These are phyloP conservation scores for Citeromyces nyonsensis DNA, from an alignment of 805 yeast genomes.

Conservation along the genomic window DNA sequence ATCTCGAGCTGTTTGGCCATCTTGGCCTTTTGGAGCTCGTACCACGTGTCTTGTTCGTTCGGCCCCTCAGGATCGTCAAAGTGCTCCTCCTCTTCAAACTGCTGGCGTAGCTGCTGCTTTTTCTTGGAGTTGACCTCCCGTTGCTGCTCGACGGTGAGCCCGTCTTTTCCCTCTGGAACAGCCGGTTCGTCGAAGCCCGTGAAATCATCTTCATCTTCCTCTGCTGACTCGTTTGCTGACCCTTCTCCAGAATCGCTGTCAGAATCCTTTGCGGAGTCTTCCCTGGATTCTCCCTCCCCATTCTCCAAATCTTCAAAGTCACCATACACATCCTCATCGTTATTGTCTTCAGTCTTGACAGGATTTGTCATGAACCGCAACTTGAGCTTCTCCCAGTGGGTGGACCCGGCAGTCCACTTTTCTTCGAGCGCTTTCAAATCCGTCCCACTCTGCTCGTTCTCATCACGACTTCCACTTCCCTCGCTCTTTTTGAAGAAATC, in stretches of 20 bases:
- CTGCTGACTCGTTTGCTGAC: slow-evolving; percentile 39
- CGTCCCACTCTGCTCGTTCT: slow-evolving; percentile 22
- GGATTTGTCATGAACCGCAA: slow-evolving; percentile 8
- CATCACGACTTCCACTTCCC: slow-evolving; percentile 13
- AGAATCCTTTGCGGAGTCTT: slow-evolving; percentile 15
- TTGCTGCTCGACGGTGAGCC: slow-evolving; percentile 50
- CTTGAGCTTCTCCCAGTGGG: not conserved
- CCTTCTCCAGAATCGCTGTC: slow-evolving; percentile 20
- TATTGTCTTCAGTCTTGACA: slow-evolving; percentile 14
- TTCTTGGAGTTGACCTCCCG: slow-evolving; percentile 75
- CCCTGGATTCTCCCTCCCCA: slow-evolving; percentile 6
- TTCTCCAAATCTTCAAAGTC: slow-evolving; percentile 15
- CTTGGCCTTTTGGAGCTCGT: slow-evolving; percentile 90
- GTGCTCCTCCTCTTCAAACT: slow-evolving; percentile 76
- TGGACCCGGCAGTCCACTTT: slow-evolving; percentile 21
- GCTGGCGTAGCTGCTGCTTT: slow-evolving; percentile 78
- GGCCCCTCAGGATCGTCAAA: slow-evolving; percentile 60
- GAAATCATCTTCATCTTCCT: slow-evolving; percentile 20
- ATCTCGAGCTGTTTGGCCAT: slow-evolving; percentile 93
- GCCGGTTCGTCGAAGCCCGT: slow-evolving; percentile 22
- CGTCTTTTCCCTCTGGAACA: slow-evolving; percentile 22
- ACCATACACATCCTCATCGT: slow-evolving; percentile 35
- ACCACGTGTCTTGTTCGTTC: slow-evolving; percentile 91
- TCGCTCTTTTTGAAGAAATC: slow-evolving; percentile 42
- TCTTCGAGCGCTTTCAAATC: slow-evolving; percentile 22